Evolutionary conservation across 106 monocot genomes (phyloP).

Genomic region (Xerophyta viscosa): DNA sequence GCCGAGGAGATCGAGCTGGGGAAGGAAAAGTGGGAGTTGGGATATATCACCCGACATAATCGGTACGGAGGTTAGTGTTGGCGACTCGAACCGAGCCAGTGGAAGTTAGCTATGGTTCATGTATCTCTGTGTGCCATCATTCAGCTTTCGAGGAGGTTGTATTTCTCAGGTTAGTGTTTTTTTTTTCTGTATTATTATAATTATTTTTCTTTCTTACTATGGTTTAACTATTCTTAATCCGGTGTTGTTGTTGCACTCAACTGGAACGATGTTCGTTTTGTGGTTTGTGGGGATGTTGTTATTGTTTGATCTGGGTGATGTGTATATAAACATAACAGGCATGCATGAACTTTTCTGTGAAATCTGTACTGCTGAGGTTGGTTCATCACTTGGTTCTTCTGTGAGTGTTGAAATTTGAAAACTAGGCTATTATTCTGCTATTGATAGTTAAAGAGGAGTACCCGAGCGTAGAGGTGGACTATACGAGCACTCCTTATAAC

Average conservation of each 20-base stretch:
- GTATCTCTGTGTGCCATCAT: not conserved
- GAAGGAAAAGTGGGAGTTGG: slow-evolving; percentile 30
- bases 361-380: no score
- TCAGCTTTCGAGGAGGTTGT: not conserved
- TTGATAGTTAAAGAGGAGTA: no score
- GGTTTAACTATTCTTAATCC: not conserved
- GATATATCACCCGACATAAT: slow-evolving; percentile 22
- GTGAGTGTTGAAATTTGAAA: no score
- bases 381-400: no score
- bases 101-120: not conserved
- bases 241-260: not conserved
- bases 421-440: no score
- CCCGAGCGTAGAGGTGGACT: no score
- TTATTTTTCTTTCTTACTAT: no score
- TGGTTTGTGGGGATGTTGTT: not conserved
- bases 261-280: not conserved
- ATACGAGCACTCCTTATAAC: no score
- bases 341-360: no score
- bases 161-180: no score
- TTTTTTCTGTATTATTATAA: no score
- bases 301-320: not conserved
- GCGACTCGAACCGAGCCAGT: slow-evolving; percentile 11
- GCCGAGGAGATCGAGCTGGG: slow-evolving; percentile 27
- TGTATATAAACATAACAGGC: slow-evolving; percentile 2
- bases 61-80: slow-evolving; percentile 11